Conservation (phyloP, 208 protist species). For the Trypanosoma mega region DNA sequence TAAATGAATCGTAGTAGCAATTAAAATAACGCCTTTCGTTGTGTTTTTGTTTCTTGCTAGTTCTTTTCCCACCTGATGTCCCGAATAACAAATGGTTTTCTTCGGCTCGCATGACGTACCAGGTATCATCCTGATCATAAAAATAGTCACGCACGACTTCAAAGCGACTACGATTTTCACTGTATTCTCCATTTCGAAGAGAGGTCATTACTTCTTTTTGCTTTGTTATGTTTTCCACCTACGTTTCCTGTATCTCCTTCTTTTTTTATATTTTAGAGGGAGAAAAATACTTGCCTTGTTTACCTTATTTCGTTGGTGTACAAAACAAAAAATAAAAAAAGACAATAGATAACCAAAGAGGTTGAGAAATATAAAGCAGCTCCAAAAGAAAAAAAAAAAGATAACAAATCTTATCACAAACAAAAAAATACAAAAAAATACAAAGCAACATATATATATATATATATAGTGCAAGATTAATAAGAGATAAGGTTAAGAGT, state of each 20-base stretch:
- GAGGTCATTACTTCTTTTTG: background rate
- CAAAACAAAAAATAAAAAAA: conserved; percentile 1
- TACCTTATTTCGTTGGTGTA: background rate
- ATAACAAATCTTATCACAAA: background rate
- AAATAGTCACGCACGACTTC: conserved; percentile 4
- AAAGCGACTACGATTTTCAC: conserved; percentile 22
- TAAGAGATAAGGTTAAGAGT: too few species aligned
- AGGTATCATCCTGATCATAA: conserved; percentile 15
- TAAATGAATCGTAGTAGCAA: conserved; percentile 50
- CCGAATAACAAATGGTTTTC: conserved; percentile 28
- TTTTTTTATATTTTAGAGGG: too few species aligned
- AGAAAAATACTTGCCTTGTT: too few species aligned
- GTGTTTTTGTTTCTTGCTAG: background rate
- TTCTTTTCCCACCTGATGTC: background rate
- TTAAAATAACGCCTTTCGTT: conserved; percentile 28
- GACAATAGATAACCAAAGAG: background rate
- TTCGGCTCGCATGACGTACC: conserved; percentile 22
- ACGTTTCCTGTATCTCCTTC: too few species aligned
- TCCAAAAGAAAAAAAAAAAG: background rate
- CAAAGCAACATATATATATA: too few species aligned
- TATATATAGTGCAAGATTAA: background rate
- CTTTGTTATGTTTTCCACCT: too few species aligned
- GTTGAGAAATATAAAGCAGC: background rate
- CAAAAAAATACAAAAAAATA: background rate
- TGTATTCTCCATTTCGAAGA: background rate